Evolutionary conservation across 2,329 filamentous ascomycete genomes (phyloP).

Genomic region (Nigrospora osmanthi): DNA sequence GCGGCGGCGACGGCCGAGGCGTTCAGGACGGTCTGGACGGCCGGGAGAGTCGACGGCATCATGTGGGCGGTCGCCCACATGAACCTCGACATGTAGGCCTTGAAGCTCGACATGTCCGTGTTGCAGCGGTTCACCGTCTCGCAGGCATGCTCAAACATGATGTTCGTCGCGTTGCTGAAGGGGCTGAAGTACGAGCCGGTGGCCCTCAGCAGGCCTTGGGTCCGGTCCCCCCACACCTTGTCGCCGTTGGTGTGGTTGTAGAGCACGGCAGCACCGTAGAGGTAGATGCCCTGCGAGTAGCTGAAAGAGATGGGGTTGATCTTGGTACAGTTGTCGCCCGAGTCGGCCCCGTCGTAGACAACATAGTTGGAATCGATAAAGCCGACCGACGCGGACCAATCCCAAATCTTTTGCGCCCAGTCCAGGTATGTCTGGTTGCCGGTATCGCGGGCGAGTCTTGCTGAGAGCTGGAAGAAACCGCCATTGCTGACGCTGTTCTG

Average conservation of each 20-base stretch:
- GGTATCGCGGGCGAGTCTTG: constrained; percentile 64
- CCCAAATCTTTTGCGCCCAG: constrained; percentile 60
- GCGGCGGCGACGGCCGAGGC: constrained; percentile 49
- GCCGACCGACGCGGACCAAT: constrained; percentile 52
- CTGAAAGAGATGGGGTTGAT: constrained; percentile 52
- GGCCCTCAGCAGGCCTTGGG: constrained; percentile 42
- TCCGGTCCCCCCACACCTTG: constrained; percentile 44
- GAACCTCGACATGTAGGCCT: constrained; percentile 59
- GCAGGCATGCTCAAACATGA: constrained; percentile 63
- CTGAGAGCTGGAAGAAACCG: constrained; percentile 74
- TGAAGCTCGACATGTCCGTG: constrained; percentile 59
- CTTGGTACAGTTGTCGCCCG: constrained; percentile 42
- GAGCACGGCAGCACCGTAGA: constrained; percentile 57
- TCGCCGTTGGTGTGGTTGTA: constrained; percentile 50
- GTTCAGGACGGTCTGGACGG: constrained; percentile 39
- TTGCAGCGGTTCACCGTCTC: constrained; percentile 50
- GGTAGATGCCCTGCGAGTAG: constrained; percentile 57
- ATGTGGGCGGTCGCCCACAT: constrained; percentile 51
- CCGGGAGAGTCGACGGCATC: constrained; percentile 42
- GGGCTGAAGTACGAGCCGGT: constrained; percentile 41
- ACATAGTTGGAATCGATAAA: constrained; percentile 47
- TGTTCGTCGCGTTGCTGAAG: constrained; percentile 41
- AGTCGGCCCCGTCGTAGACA: constrained; percentile 57
- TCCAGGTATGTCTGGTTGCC: constrained; percentile 57
- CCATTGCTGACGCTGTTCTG: constrained; percentile 72